Base-by-base conservation (phyloP, 805 yeast species). In the Pichia scutulata region DNA sequence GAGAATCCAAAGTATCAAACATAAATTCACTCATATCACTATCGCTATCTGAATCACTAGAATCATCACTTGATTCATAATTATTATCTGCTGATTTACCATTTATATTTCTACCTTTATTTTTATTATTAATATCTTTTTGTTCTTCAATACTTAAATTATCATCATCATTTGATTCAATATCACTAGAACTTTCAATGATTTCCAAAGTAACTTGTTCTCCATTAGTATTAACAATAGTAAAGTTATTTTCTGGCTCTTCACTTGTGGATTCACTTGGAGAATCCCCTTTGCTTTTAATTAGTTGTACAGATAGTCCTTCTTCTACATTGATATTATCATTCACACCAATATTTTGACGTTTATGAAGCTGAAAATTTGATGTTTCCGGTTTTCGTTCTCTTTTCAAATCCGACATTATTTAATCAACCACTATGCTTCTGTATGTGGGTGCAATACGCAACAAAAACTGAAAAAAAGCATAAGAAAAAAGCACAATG, bases 21-120 rank as follows among this genome's bases (percentile, higher is more conserved):
- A 42, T 26, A 18, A 49, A 49, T 41, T 54, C 57, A 36, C 51
- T 56, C 16, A 58, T 44, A 30, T 51, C 52, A 19, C 46, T 46
- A 16, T 49, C 57, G 4, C 6, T 12, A n/a, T 49, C 43, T 6
- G 40, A 50, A 24, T 47, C 51, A 22, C 45, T 47, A 39, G 39
- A 41, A n/a, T 45, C 47, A 13, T 28, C 43, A 23, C 47, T 50
- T 5, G 22, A 21, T 2, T 42, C 56, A 16, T 26, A 47, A 10
- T 51, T 54, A 16, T 36, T 9, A 18, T 22, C 22, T 8, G 7
- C 25, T 18, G 43, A 7, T 33, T n/a, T 33, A n/a, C 19, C 10
- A 33, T 9, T n/a, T 12, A 12, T 9, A 5, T 22, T 41, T 37
- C 36, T 47, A n/a, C 21, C 26, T 16, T 12, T 25, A 18, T 10